Base-by-base conservation (phyloP, 202 grass and related monocot species). In the Setaria viridis region DNA sequence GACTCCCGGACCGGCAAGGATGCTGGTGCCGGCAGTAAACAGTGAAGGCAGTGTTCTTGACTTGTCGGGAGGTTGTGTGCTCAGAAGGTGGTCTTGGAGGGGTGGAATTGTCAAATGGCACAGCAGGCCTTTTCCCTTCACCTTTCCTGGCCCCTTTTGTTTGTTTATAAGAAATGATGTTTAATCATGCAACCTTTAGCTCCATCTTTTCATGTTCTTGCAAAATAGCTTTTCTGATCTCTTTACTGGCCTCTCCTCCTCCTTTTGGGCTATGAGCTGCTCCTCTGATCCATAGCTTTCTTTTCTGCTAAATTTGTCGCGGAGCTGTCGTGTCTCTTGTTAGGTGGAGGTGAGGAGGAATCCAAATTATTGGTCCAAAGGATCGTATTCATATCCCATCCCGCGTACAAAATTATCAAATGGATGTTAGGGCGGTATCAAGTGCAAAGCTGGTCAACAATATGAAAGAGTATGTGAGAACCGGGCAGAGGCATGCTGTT, bases 161-260 rank as follows among this genome's bases (percentile, higher is more conserved):
- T 63, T 81, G 85, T 91, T 82, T 65, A 85, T 88, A 88, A 77
- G 71, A 88, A 91, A 85, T 91, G 70, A 62, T 85, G 77, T 77
- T 72, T 72, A 82, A 88, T 85, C 89, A 88, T 85, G 82, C 82
- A 81, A 73, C 64, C 85, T 91, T 88, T 91, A 72, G 77, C 17
- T 67, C 56, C 49, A 64, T 48, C 70, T 85, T 84, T 81, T 76
- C 14, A 59, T 81, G 83, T 60, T 88, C 37, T 51, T 84, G 46
- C 58, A 64, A 20, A 87, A 70, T 80, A 84, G 77, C 76, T 78
- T 87, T 81, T n/a, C 68, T 64, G 19, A 14, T 74, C 14, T 70
- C 62, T 76, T 70, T 77, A 34, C 55, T 25, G 25, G 25, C 25
- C 21, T 37, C 20, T 4, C 41, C 62, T 35, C 3, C 60, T 54